phyloP scores from a whole-genome alignment of 306 rosid genomes.

The Rosa rugosa region DNA sequence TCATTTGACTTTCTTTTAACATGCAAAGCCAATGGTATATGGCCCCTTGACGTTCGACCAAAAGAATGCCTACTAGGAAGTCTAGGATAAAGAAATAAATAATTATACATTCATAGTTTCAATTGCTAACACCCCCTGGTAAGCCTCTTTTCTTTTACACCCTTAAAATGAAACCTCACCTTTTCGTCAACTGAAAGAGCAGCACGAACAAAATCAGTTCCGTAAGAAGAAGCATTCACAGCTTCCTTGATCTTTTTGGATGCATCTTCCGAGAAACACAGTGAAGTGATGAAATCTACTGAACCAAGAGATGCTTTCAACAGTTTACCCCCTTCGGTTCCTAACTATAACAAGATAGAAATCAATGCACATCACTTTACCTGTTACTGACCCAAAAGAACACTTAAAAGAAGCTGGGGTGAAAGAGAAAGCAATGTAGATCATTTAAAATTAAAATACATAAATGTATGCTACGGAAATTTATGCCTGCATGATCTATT shows the following conservation, averaged over 20 bases:
- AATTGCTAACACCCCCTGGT: not conserved
- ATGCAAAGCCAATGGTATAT: not conserved
- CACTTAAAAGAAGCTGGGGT: constrained; percentile 9
- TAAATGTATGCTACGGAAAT: not conserved
- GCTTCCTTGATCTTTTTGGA: constrained; percentile 80
- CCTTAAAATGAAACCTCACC: constrained; percentile 42
- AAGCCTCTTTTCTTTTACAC: not conserved
- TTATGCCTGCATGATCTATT: not conserved
- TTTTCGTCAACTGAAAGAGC: constrained; percentile 82
- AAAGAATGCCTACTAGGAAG: no score
- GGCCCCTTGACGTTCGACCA: not conserved
- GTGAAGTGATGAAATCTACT: constrained; percentile 88
- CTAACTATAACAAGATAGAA: constrained; percentile 58
- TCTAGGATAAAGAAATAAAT: not conserved
- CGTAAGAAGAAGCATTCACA: constrained; percentile 73
- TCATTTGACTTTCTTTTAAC: not conserved
- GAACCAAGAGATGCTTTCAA: constrained; percentile 91
- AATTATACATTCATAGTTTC: not conserved
- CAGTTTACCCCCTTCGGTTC: constrained; percentile 53
- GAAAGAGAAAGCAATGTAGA: not conserved
- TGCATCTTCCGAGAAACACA: constrained; percentile 67
- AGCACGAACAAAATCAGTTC: constrained; percentile 91
- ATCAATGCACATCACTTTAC: constrained; percentile 32
- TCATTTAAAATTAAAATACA: not conserved
- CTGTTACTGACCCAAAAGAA: constrained; percentile 18